These are phyloP conservation scores for Ophiostoma piceae DNA, from an alignment of 2,329 filamentous ascomycete species.

Conservation along the genomic window DNA sequence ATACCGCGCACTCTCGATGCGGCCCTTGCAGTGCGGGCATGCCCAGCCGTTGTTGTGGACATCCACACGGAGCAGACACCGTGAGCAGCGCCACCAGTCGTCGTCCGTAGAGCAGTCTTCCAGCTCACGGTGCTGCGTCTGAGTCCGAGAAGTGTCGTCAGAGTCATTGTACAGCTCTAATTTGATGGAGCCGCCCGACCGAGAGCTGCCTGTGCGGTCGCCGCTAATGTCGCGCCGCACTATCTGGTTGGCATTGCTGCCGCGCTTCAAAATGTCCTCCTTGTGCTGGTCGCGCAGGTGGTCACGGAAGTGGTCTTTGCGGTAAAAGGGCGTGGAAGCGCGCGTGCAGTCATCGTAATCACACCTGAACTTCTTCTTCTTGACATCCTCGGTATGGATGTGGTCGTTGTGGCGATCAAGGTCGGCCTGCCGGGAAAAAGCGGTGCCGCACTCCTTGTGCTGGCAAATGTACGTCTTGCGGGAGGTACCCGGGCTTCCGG, in stretches of 20 bases:
- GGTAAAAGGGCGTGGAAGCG: slow-evolving; percentile 43
- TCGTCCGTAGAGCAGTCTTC: slow-evolving; percentile 37
- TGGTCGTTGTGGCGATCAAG: slow-evolving; percentile 50
- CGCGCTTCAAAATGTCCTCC: slow-evolving; percentile 50
- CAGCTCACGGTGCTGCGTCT: slow-evolving; percentile 33
- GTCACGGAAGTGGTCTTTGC: slow-evolving; percentile 53
- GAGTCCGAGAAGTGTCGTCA: neutral
- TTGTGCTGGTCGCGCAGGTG: slow-evolving; percentile 52
- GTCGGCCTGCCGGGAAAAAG: slow-evolving; percentile 51
- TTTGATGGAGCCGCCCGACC: slow-evolving; percentile 30
- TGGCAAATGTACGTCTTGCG: neutral
- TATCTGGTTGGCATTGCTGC: slow-evolving; percentile 28
- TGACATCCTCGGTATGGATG: slow-evolving; percentile 41
- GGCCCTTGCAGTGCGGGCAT: slow-evolving; percentile 32
- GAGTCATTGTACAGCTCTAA: neutral
- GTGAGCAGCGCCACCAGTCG: slow-evolving; percentile 52
- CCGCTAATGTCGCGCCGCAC: neutral
- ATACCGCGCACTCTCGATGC: neutral
- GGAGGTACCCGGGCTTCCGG: no score
- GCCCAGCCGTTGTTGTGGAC: slow-evolving; percentile 40
- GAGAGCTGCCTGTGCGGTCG: slow-evolving; percentile 27
- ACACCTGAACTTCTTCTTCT: slow-evolving; percentile 45
- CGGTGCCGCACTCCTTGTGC: slow-evolving; percentile 39
- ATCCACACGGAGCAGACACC: slow-evolving; percentile 46
- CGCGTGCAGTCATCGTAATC: slow-evolving; percentile 49